A percentile compares a stretch with the other conserved stretches of the same genome.
Evolutionary conservation across 257 asterid species (phyloP).

Genomic region (Voacanga thouarsii): DNA sequence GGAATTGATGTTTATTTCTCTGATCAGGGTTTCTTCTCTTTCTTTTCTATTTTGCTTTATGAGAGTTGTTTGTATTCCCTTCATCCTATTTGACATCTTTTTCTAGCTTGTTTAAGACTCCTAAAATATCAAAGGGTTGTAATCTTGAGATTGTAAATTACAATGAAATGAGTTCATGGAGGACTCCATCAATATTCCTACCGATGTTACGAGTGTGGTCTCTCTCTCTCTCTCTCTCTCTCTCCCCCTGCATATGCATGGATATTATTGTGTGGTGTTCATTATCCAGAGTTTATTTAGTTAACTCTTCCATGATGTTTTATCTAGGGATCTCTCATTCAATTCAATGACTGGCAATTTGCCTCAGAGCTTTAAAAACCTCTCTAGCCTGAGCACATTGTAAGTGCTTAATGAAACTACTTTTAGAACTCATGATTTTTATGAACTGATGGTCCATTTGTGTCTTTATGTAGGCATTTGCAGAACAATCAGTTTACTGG

Average conservation of each 20-base stretch:
- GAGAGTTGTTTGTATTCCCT: neutral
- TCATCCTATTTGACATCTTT: slow-evolving; percentile 3
- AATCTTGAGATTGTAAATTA: neutral
- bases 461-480: slow-evolving; percentile 38
- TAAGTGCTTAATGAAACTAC: slow-evolving; percentile 25
- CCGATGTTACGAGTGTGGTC: neutral
- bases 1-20: neutral
- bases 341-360: slow-evolving; percentile 48
- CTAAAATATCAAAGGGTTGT: neutral
- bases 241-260: neutral
- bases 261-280: neutral
- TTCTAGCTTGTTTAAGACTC: neutral
- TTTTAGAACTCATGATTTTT: slow-evolving; percentile 2
- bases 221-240: neutral
- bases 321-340: slow-evolving; percentile 54
- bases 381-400: slow-evolving; percentile 41
- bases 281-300: neutral
- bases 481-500: slow-evolving; percentile 63
- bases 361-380: slow-evolving; percentile 46
- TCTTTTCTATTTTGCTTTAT: neutral
- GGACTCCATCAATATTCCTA: neutral
- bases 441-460: slow-evolving; percentile 21
- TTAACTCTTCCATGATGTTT: neutral
- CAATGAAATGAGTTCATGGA: neutral
- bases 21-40: neutral